Evolutionary conservation across 1,284 basidiomycete genomes (phyloP), one percentile per base, ranked within the genome.

Genomic region (Testicularia cyperi): DNA sequence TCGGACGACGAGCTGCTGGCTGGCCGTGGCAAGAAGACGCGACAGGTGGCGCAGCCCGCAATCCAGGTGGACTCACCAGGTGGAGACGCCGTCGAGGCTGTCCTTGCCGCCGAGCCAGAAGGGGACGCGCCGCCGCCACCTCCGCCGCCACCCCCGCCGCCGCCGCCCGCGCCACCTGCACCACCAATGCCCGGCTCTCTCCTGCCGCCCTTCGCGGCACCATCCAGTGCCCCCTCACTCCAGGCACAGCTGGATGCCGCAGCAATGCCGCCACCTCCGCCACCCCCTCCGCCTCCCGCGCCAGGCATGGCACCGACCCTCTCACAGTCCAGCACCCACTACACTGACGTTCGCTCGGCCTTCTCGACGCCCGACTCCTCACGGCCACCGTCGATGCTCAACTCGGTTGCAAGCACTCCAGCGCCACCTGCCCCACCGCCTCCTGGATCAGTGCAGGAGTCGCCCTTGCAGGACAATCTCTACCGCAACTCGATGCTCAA

Each of bases 371-470:
- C 60, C 20, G 43, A 51, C 31, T 56, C 63, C 23, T 58, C 58
- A n/a, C 37, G 60, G 20, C 61, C 65, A 12, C 68, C 70, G 13
- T 63, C 60, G 16, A 46, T 51, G 44, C 49, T 51, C 18, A 43
- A 31, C 6, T 44, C 54, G 23, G 33, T 22, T 18, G 31, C 39
- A 12, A 38, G 34, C 13, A 76, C 82, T 2, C 81, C 83, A 4
- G 79, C 80, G 7, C 77, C 77, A 25, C 79, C 78, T 71, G 77
- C 55, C 69, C 13, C 79, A 72, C 2, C 78, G 78, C 2, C 80
- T 79, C 65, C 70, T 16, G 35, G 35, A 8, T 58, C 53, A 5
- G 46, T 65, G 14, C 22, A 20, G 10, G 53, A 51, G 10, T 65
- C 63, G 19, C 63, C 63, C n/a, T 51, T 51, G 44, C 35, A 51